Percentiles rank a stretch among this genome's conserved stretches.
phyloP scores from a whole-genome alignment of 352 stramenopile species.

The Albugo laibachii region DNA sequence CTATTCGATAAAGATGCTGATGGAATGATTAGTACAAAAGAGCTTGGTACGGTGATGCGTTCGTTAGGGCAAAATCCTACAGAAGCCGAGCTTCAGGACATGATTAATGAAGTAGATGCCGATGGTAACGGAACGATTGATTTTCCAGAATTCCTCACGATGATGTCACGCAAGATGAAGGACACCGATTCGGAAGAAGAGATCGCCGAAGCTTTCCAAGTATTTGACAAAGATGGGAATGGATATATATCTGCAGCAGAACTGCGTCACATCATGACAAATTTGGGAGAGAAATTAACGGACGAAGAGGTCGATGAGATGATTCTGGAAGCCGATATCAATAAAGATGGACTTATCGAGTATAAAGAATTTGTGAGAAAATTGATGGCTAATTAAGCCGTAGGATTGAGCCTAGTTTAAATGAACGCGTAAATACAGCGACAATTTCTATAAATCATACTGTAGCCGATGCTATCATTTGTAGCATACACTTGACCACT shows the following conservation, averaged over 20 bases:
- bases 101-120: conserved; percentile 99
- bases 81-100: conserved; percentile 95
- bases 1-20: conserved; percentile 98
- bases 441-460: too few relatives aligned
- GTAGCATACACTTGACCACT: too few relatives aligned
- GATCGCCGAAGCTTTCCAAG: conserved; percentile 97
- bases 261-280: conserved; percentile 98
- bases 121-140: conserved; percentile 99
- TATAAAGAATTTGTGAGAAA: conserved; percentile 99
- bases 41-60: conserved; percentile 97
- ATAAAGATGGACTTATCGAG: conserved; percentile 98
- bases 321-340: conserved; percentile 97
- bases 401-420: too few relatives aligned
- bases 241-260: conserved; percentile 97
- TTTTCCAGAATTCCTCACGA: conserved; percentile 99
- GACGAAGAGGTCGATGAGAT: conserved; percentile 98
- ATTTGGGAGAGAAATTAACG: conserved; percentile 97
- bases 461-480: too few relatives aligned
- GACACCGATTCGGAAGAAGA: conserved; percentile 97
- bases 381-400: conserved; percentile 94
- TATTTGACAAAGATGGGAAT: conserved; percentile 98
- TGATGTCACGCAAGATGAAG: conserved; percentile 99
- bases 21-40: conserved; percentile 99
- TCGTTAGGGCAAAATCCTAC: conserved; percentile 97
- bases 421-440: too few relatives aligned